A percentile compares a stretch with the other conserved stretches of the same genome.
Evolutionary conservation across 108 stramenopile species (phyloP).

Genomic region (Cylindrotheca fusiformis): DNA sequence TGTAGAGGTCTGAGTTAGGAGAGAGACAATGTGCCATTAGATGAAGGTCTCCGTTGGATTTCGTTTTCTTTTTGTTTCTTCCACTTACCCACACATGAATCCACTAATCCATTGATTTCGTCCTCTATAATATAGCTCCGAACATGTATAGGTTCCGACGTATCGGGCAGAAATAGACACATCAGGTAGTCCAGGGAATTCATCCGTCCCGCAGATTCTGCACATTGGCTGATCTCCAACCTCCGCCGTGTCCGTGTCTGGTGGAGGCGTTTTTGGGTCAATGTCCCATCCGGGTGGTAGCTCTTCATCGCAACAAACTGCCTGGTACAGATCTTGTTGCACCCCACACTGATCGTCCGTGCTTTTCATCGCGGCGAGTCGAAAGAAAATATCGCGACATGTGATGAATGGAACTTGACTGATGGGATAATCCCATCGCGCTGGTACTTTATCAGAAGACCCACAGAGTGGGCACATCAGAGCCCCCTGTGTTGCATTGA

Average conservation of each 20-base stretch:
- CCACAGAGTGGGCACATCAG: conserved; percentile 20
- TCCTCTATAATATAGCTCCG: conserved; percentile 12
- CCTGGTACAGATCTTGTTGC: no score
- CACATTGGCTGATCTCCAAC: conserved; percentile 14
- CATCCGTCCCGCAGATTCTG: conserved; percentile 8
- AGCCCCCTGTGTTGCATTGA: no score
- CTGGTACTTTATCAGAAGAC: not conserved
- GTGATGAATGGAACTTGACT: conserved; percentile 5
- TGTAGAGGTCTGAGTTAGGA: conserved; percentile 4
- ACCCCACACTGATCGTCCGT: no score
- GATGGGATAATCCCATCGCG: conserved; percentile 2
- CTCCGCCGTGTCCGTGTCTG: no score
- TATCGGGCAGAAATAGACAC: conserved; percentile 10
- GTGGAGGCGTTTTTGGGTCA: no score
- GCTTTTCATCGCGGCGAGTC: not conserved
- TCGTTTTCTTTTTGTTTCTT: no score
- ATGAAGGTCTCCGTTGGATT: no score
- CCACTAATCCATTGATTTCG: conserved; percentile 7
- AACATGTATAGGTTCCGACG: conserved; percentile 17
- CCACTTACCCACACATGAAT: conserved; percentile 30
- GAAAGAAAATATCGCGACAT: conserved; percentile 12
- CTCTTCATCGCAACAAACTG: no score
- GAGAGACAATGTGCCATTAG: no score
- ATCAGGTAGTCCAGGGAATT: conserved; percentile 18
- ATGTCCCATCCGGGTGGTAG: no score